Percentiles rank a stretch among this genome's conserved stretches.
Evolutionary conservation across 257 asterid species (phyloP).

Genomic region (Coffea eugenioides): DNA sequence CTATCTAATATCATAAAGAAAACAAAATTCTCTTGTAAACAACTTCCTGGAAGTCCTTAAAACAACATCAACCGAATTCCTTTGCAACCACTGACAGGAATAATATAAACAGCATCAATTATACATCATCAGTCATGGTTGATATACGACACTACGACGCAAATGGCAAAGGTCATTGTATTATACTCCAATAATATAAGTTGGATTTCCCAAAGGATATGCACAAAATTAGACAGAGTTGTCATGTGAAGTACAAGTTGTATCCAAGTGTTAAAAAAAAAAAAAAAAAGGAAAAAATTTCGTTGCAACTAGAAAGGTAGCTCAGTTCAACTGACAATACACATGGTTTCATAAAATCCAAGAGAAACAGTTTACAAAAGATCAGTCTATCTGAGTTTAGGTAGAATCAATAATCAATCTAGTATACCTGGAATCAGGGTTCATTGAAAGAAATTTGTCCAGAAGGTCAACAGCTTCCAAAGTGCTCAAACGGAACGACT

Average conservation of each 20-base stretch:
- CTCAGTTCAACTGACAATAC: background rate
- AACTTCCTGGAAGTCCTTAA: background rate
- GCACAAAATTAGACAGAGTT: background rate
- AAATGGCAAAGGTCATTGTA: background rate
- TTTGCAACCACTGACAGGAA: background rate
- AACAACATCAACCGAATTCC: background rate
- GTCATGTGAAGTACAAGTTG: background rate
- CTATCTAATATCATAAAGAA: background rate
- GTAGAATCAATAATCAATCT: background rate
- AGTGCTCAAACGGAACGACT: constrained; percentile 69
- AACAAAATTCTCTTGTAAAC: background rate
- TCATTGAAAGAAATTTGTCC: constrained; percentile 80
- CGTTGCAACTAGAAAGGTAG: background rate
- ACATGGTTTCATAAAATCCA: background rate
- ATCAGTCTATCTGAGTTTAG: background rate
- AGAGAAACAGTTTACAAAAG: background rate
- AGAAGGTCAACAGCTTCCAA: constrained; percentile 78
- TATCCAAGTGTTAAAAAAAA: background rate
- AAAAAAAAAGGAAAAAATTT: background rate
- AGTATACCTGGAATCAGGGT: constrained; percentile 75
- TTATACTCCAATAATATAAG: background rate
- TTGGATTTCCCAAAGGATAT: background rate
- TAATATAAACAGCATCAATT: background rate
- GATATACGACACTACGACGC: background rate
- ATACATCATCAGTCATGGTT: background rate